A percentile compares a stretch with the other conserved stretches of the same genome.
Evolutionary conservation across 2,329 filamentous ascomycete genomes (phyloP).

Genomic region (Beauveria varroae): DNA sequence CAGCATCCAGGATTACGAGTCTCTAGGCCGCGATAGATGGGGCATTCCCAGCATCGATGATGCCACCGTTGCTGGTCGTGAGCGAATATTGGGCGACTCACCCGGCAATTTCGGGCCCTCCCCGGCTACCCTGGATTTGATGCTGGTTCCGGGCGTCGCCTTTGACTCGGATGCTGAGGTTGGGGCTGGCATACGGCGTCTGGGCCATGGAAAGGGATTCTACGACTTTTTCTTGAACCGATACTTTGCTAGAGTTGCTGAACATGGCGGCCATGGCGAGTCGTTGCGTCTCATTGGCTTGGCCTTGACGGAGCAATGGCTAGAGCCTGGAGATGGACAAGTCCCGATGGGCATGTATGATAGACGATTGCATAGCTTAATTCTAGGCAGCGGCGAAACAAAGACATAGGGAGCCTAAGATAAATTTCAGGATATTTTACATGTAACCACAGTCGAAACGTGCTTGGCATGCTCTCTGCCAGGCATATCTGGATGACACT

Average conservation of each 20-base stretch:
- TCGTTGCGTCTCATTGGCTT: constrained; percentile 61
- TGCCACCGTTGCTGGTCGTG: constrained; percentile 55
- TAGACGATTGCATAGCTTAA: constrained; percentile 69
- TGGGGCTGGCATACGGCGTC: constrained; percentile 55
- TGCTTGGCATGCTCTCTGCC: background rate
- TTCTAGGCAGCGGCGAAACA: constrained; percentile 62
- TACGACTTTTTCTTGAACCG: constrained; percentile 89
- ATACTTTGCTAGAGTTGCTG: constrained; percentile 46
- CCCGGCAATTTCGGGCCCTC: constrained; percentile 28
- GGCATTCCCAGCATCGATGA: constrained; percentile 81
- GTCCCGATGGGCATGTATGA: constrained; percentile 73
- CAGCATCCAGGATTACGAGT: constrained; percentile 69
- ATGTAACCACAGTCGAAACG: too few species aligned
- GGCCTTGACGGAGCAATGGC: constrained; percentile 77
- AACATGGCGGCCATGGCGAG: constrained; percentile 25
- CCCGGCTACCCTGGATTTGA: constrained; percentile 61
- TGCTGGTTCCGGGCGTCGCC: constrained; percentile 87
- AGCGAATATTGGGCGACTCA: constrained; percentile 65
- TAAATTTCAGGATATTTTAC: too few species aligned
- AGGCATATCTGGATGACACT: background rate
- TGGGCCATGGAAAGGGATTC: constrained; percentile 94
- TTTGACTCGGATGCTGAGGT: constrained; percentile 61
- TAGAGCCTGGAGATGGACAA: constrained; percentile 48
- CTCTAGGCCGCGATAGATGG: constrained; percentile 74
- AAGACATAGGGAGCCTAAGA: constrained; percentile 19